These are phyloP conservation scores for Saccharum spontaneum DNA, from an alignment of 176 grass and related monocot species.

Conservation along the genomic window DNA sequence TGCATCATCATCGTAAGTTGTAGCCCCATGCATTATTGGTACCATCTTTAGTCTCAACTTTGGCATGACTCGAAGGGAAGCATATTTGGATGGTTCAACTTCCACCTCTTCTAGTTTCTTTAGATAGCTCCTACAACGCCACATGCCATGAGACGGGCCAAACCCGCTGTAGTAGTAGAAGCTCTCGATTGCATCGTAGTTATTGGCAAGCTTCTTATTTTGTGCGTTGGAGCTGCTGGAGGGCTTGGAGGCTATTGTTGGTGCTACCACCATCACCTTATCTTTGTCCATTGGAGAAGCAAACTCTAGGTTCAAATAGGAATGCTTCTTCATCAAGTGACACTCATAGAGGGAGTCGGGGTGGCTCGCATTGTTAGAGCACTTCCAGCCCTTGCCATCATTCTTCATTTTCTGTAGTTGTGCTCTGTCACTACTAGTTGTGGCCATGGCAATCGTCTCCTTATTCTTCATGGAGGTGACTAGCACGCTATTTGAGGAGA, in stretches of 20 bases:
- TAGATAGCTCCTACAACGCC: neutral
- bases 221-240: neutral
- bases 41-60: neutral
- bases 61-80: neutral
- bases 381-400: conserved; percentile 34
- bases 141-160: neutral
- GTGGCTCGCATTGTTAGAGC: neutral
- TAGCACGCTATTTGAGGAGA: neutral
- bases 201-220: neutral
- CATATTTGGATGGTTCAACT: neutral
- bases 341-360: conserved; percentile 22
- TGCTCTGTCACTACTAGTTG: neutral
- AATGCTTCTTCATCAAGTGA: neutral
- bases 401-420: neutral
- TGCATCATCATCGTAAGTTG: neutral
- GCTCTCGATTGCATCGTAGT: neutral
- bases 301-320: no score
- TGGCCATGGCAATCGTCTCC: neutral
- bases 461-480: neutral
- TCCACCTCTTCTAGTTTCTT: neutral
- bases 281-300: no score
- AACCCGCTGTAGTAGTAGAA: neutral
- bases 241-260: neutral
- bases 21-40: neutral
- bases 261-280: neutral